Evolutionary conservation across 192 early-diverging fungal genomes (phyloP).

Genomic region (Coemansia sp.): DNA sequence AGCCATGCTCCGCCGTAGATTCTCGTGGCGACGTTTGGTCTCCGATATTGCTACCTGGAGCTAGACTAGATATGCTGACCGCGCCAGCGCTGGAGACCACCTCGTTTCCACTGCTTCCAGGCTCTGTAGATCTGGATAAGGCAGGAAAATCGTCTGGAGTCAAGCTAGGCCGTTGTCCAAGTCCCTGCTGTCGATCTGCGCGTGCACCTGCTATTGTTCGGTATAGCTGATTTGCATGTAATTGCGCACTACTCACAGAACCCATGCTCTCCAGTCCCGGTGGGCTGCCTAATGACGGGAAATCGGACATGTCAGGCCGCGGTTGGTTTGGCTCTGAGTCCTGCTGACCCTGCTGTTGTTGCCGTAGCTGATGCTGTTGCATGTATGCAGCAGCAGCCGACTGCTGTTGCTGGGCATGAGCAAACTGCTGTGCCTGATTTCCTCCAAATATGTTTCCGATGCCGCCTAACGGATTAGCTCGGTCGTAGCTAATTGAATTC

Average conservation of each 20-base stretch:
- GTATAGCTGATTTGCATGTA: slow-evolving; percentile 33
- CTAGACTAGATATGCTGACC: slow-evolving; percentile 14
- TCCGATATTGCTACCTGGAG: slow-evolving; percentile 14
- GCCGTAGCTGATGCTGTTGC: slow-evolving; percentile 29
- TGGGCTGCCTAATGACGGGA: slow-evolving; percentile 47
- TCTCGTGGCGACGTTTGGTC: slow-evolving; percentile 19
- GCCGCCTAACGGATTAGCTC: slow-evolving; percentile 16
- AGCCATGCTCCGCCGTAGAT: slow-evolving; percentile 6
- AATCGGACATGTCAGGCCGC: slow-evolving; percentile 52
- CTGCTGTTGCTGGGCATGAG: slow-evolving; percentile 27
- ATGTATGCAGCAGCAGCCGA: slow-evolving; percentile 29
- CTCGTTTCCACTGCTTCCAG: slow-evolving; percentile 3
- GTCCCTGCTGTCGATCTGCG: slow-evolving; percentile 14
- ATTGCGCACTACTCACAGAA: slow-evolving; percentile 21
- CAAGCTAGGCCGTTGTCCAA: slow-evolving; percentile 20
- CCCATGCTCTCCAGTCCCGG: slow-evolving; percentile 28
- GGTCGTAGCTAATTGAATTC: slow-evolving; percentile 43
- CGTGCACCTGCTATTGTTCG: slow-evolving; percentile 35
- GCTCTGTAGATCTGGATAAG: slow-evolving; percentile 22
- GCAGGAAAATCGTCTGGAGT: slow-evolving; percentile 48
- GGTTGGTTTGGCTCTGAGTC: slow-evolving; percentile 19
- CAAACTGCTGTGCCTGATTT: slow-evolving; percentile 37
- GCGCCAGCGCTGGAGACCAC: neutral
- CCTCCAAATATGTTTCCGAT: slow-evolving; percentile 26
- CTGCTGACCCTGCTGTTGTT: slow-evolving; percentile 35